A percentile compares a stretch with the other conserved stretches of the same genome.
Conservation (phyloP, 2,329 filamentous ascomycete genomes). For the Annulohypoxylon truncatum region DNA sequence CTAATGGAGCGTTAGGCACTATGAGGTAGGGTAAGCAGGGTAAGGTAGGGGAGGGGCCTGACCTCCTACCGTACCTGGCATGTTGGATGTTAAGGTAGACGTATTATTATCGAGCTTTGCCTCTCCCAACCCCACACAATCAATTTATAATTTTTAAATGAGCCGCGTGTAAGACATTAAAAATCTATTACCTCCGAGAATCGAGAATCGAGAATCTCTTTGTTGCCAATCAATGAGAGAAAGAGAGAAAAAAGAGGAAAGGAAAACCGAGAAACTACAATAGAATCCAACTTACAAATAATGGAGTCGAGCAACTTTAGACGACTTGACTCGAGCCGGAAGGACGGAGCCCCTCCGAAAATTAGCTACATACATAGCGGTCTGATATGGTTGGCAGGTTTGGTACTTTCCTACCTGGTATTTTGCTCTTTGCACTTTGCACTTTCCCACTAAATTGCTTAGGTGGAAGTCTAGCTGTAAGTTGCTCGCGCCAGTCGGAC, state of each 20-base stretch:
- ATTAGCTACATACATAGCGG: conserved; percentile 19
- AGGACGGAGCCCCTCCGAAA: conserved; percentile 32
- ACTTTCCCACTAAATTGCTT: conserved; percentile 5
- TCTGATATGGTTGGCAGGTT: conserved; percentile 1
- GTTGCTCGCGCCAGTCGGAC: conserved; percentile 19
- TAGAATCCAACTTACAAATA: conserved; percentile 12
- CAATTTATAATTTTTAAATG: conserved; percentile 34
- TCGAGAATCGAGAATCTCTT: conserved; percentile 8
- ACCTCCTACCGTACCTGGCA: conserved; percentile 39
- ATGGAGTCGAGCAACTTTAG: conserved; percentile 28
- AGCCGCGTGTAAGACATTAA: conserved; percentile 23
- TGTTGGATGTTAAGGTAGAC: conserved; percentile 20
- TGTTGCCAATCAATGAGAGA: conserved; percentile 15
- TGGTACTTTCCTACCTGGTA: neutral
- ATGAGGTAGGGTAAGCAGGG: conserved; percentile 4
- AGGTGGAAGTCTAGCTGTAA: conserved; percentile 1
- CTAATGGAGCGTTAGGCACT: conserved; percentile 12
- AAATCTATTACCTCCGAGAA: conserved; percentile 13
- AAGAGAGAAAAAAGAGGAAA: neutral
- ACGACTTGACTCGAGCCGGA: conserved; percentile 35
- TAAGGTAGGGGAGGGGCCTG: neutral
- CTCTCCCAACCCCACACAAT: conserved; percentile 25
- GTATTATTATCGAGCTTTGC: conserved; percentile 24
- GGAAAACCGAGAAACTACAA: conserved; percentile 4
- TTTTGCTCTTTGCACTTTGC: neutral